Conservation (phyloP, 768 basidiomycete species). For the Calocera cornea region DNA sequence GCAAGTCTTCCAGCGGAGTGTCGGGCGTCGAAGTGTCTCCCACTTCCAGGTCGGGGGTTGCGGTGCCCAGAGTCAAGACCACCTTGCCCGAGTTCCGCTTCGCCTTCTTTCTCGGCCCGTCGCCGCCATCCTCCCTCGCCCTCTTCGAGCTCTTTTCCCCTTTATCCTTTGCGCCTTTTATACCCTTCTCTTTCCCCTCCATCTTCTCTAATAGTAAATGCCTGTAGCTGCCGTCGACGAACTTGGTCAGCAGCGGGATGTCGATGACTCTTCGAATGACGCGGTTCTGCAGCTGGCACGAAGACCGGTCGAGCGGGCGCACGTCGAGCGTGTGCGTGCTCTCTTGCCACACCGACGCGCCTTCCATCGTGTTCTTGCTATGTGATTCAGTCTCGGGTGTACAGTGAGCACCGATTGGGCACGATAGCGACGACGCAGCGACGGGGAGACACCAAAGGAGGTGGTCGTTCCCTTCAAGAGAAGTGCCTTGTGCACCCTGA, state of each 20-base stretch:
- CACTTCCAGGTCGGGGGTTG: not conserved
- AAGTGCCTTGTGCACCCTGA: no score
- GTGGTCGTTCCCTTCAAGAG: no score
- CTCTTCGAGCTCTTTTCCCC: not conserved
- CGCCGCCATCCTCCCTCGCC: not conserved
- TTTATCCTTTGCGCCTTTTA: not conserved
- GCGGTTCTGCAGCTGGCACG: not conserved
- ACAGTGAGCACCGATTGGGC: not conserved
- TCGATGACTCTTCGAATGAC: not conserved
- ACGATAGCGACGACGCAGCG: no score
- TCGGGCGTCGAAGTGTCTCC: not conserved
- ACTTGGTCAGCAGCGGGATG: not conserved
- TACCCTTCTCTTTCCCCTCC: not conserved
- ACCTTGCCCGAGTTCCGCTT: not conserved
- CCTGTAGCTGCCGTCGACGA: not conserved
- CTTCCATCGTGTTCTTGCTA: not conserved
- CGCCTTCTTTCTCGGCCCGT: not conserved
- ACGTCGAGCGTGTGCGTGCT: not conserved
- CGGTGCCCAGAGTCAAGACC: not conserved
- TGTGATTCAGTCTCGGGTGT: not conserved
- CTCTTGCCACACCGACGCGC: not conserved
- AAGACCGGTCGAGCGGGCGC: not conserved
- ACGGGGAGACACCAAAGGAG: no score
- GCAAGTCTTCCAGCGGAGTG: not conserved
- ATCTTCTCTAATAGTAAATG: not conserved